These are phyloP conservation scores for Crithidia fasciculata DNA, from an alignment of 208 protist genomes.

Conservation along the genomic window DNA sequence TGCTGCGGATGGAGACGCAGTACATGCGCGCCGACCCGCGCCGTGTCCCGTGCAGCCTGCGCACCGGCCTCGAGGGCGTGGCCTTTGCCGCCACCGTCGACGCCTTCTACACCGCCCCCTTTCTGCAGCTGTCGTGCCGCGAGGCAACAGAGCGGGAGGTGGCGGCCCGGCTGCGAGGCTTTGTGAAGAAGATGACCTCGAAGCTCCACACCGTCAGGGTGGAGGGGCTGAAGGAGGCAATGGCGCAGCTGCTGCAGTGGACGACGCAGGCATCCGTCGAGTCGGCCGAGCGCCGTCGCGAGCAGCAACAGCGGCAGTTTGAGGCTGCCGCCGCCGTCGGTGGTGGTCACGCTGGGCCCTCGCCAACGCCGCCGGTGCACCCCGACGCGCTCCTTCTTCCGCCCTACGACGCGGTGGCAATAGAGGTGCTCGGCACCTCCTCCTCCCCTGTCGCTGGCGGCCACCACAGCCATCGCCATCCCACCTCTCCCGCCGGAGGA, in stretches of 20 bases:
- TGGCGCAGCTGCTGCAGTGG: slow-evolving; percentile 50
- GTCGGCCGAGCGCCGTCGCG: slow-evolving; percentile 32
- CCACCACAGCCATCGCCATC: not conserved
- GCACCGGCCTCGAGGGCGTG: slow-evolving; percentile 18
- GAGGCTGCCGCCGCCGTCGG: not conserved
- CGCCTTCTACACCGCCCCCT: slow-evolving; percentile 50
- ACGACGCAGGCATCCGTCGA: slow-evolving; percentile 63
- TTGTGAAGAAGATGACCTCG: slow-evolving; percentile 65
- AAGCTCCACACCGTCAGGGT: slow-evolving; percentile 57
- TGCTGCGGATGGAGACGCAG: slow-evolving; percentile 21
- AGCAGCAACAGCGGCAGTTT: slow-evolving; percentile 9
- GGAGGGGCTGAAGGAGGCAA: slow-evolving; percentile 68
- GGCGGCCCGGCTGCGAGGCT: slow-evolving; percentile 49
- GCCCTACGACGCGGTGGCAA: slow-evolving; percentile 70
- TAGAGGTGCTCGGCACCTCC: slow-evolving; percentile 46
- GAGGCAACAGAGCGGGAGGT: slow-evolving; percentile 62
- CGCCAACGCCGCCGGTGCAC: not conserved
- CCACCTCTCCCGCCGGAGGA: slow-evolving; percentile 4
- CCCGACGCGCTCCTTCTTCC: slow-evolving; percentile 11
- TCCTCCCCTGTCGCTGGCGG: slow-evolving; percentile 5
- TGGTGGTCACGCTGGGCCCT: not conserved
- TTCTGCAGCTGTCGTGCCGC: slow-evolving; percentile 55
- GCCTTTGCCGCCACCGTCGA: slow-evolving; percentile 19
- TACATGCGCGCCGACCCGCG: slow-evolving; percentile 16
- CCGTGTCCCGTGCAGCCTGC: slow-evolving; percentile 18